Percentiles rank a stretch among this genome's conserved stretches.
phyloP scores from a whole-genome alignment of 2,329 filamentous ascomycete species.

The Dactylellina sp. region DNA sequence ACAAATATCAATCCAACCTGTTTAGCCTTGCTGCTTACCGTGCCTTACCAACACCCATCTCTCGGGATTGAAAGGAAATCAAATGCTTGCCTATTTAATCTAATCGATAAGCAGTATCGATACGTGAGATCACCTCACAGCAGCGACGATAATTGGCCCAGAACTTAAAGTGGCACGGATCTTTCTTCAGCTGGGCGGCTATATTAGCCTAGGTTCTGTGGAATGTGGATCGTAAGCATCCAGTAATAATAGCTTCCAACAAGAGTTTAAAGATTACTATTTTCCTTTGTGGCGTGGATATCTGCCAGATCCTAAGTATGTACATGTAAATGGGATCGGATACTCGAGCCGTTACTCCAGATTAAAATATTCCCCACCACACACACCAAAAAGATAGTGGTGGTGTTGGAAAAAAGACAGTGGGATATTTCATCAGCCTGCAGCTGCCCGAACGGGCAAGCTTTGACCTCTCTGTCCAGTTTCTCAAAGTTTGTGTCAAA shows the following conservation, averaged over 20 bases:
- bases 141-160: conserved; percentile 21
- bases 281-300: conserved; percentile 35
- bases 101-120: conserved; percentile 54
- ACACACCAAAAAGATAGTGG: background rate
- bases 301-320: conserved; percentile 23
- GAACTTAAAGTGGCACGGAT: conserved; percentile 44
- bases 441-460: conserved; percentile 54
- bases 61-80: background rate
- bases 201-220: conserved; percentile 37
- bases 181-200: conserved; percentile 37
- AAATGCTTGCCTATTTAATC: conserved; percentile 20
- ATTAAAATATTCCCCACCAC: conserved; percentile 15
- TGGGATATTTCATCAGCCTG: conserved; percentile 49
- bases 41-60: conserved; percentile 29
- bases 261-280: conserved; percentile 23
- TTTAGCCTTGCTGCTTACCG: conserved; percentile 13
- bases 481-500: background rate
- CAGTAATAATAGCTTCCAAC: conserved; percentile 28
- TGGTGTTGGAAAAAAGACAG: background rate
- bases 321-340: conserved; percentile 22
- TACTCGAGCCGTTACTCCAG: conserved; percentile 45
- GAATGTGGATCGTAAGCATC: conserved; percentile 42
- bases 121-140: background rate
- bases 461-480: conserved; percentile 28
- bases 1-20: conserved; percentile 13